Evolutionary conservation across 2,329 filamentous ascomycete species (phyloP).

Genomic region (Ceratocystis lukuohia): DNA sequence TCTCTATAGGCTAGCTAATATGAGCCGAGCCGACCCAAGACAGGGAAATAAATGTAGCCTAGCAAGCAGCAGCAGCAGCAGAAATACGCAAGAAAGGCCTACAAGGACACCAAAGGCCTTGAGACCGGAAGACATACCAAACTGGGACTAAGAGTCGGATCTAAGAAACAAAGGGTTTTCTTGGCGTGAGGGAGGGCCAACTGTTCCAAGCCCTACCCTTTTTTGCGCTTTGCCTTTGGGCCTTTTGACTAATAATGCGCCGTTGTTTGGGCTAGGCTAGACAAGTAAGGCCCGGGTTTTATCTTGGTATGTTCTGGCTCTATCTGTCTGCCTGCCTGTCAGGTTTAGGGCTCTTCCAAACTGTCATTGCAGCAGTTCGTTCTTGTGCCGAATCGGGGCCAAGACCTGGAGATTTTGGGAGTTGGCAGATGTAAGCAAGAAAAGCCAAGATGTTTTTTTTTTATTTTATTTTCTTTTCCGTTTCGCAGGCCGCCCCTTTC

Average conservation of each 20-base stretch:
- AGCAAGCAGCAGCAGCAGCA: background rate
- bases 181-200: background rate
- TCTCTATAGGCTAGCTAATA: background rate
- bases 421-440: background rate
- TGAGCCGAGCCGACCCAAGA: background rate
- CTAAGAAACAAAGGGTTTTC: background rate
- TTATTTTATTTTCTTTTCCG: background rate
- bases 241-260: too few relatives aligned
- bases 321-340: too few relatives aligned
- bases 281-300: too few relatives aligned
- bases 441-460: background rate
- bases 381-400: too few relatives aligned
- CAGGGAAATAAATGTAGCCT: background rate
- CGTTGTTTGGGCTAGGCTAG: too few relatives aligned
- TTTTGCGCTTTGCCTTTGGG: background rate
- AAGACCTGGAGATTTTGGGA: too few relatives aligned
- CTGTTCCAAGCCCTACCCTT: background rate
- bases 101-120: background rate
- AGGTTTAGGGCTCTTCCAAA: too few relatives aligned
- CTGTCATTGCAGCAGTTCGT: too few relatives aligned
- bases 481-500: background rate
- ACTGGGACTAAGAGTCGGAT: slow-evolving; percentile 1
- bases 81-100: background rate
- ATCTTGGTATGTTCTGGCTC: too few relatives aligned
- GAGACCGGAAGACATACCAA: slow-evolving; percentile 2